These are phyloP conservation scores for Trichoderma reesei DNA, from an alignment of 495 filamentous ascomycete genomes.

Conservation along the genomic window DNA sequence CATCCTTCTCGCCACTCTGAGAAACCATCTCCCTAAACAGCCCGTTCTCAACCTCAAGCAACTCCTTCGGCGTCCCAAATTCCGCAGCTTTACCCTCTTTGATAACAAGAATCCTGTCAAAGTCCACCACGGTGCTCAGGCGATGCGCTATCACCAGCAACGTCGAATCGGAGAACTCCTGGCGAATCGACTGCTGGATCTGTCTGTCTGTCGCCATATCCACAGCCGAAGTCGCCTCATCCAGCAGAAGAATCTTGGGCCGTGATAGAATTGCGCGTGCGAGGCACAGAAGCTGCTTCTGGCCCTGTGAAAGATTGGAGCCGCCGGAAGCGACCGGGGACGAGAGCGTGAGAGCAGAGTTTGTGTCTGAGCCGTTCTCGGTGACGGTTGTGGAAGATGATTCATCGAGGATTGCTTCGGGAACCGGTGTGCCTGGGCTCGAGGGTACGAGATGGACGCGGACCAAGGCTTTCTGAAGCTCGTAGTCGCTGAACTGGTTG, in stretches of 20 bases:
- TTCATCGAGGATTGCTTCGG: background rate
- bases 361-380: slow-evolving; percentile 3
- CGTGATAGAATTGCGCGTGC: slow-evolving; percentile 62
- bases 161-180: slow-evolving; percentile 53
- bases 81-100: slow-evolving; percentile 52
- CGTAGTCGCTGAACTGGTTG: slow-evolving; percentile 41
- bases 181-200: slow-evolving; percentile 56
- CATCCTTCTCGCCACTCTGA: background rate
- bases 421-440: slow-evolving; percentile 7
- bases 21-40: background rate
- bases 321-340: slow-evolving; percentile 27
- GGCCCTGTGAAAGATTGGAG: slow-evolving; percentile 43
- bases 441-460: slow-evolving; percentile 41
- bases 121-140: slow-evolving; percentile 60
- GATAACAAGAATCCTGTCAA: slow-evolving; percentile 62
- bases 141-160: slow-evolving; percentile 63
- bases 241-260: slow-evolving; percentile 64
- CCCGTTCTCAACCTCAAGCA: background rate
- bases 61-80: slow-evolving; percentile 31
- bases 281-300: slow-evolving; percentile 61
- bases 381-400: background rate
- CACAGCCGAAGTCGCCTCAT: slow-evolving; percentile 64
- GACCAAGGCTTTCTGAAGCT: slow-evolving; percentile 46
- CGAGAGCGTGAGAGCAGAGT: slow-evolving; percentile 20
- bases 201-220: slow-evolving; percentile 60